Evolutionary conservation across 75 land plant genomes (phyloP), one percentile per base, ranked within the genome.

Genomic region (Isoetes taiwanensis): DNA sequence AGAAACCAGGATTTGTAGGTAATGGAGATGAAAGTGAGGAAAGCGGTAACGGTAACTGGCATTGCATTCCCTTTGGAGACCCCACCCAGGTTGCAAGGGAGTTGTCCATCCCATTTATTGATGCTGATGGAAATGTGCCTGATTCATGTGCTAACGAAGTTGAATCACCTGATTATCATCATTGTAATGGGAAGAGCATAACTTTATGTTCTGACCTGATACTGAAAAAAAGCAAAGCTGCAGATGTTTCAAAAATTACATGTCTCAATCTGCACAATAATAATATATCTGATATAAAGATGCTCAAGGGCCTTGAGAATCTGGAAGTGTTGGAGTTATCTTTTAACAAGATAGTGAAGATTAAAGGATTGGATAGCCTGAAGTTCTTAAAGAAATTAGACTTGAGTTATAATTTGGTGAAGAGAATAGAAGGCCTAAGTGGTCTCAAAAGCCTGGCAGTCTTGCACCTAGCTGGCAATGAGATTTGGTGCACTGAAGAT

Each of bases 381-480:
- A 10, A 38, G n/a, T 12, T 48, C 34, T 58, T 71, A 34, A 68
- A 71, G 32, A 58, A 29, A 19, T 32, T 71, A 63, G 73, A 71
- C 56, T 53, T 71, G 62, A 71, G 73, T 41, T 71, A 56, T 38
- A 71, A 71, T 38, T n/a, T 48, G 34, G 14, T 71, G 43, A 58
- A 50, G 2, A 27, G 63, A 27, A 58, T 71, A 38, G 68, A 71
- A 10, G 68, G 73, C 27, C 41, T 71, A 4, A 42, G 39, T 38
- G 61, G 46, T 46, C 41, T 71, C 2, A 37, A 20, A 8, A 52
- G 59, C 11, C 41, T 71, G 56, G 21, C 21, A 17, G 59, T 41
- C 14, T 30, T 71, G 14, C 68, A 71, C 57, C 27, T 71, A 29
- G 35, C 68, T 28, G 73, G 73, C 26, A 71, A 71, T 53, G 54